Percentiles rank a stretch among this genome's conserved stretches.
Evolutionary conservation across 345 rosid genomes (phyloP).

Genomic region (Eucalyptus regnans): DNA sequence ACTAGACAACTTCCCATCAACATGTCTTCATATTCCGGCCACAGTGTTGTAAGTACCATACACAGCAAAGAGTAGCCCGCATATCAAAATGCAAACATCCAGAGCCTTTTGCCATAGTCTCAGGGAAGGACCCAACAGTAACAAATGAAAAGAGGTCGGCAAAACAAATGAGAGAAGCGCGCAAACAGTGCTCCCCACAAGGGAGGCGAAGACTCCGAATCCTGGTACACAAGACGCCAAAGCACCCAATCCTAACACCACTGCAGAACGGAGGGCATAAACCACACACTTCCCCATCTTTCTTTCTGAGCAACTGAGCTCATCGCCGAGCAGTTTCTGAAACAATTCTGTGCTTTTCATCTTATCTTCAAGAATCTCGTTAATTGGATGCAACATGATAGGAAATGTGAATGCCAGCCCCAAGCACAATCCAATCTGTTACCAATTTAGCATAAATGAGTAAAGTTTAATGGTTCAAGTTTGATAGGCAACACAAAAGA

Average conservation of each 20-base stretch:
- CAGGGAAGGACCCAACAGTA: conserved; percentile 52
- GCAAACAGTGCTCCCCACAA: conserved; percentile 74
- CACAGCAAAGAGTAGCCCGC: conserved; percentile 58
- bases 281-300: conserved; percentile 12
- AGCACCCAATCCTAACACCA: conserved; percentile 47
- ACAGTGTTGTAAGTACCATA: conserved; percentile 62
- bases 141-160: conserved; percentile 71
- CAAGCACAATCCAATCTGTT: conserved; percentile 81
- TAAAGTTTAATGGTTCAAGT: neutral
- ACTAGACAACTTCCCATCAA: neutral
- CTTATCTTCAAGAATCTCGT: conserved; percentile 79
- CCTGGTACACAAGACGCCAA: conserved; percentile 70
- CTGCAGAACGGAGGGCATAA: conserved; percentile 33
- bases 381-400: conserved; percentile 73
- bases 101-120: conserved; percentile 41
- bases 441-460: neutral
- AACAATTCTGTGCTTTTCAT: conserved; percentile 28
- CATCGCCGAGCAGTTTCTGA: conserved; percentile 14
- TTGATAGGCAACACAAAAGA: neutral
- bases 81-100: conserved; percentile 43
- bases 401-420: conserved; percentile 82
- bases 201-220: conserved; percentile 58
- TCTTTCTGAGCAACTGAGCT: conserved; percentile 13
- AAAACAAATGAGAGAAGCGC: conserved; percentile 75
- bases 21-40: conserved; percentile 25